These are phyloP conservation scores for Diaporthe longicolla DNA, from an alignment of 2,329 filamentous ascomycete species.

Conservation along the genomic window DNA sequence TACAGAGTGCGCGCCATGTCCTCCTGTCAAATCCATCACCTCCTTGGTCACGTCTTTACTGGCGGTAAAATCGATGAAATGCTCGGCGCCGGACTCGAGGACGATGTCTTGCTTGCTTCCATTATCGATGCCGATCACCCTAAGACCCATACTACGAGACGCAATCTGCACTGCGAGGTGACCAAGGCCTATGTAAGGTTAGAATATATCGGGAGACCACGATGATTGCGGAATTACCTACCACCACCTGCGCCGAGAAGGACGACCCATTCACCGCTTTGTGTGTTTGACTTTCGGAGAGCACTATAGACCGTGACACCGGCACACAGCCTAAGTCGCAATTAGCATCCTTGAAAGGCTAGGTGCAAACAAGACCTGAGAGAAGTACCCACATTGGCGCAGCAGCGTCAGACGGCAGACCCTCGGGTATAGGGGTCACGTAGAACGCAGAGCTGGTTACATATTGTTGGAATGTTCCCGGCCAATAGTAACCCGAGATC, in stretches of 20 bases:
- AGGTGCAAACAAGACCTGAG: too few species aligned
- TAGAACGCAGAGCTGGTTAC: conserved; percentile 74
- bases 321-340: conserved; percentile 31
- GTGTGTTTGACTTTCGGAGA: conserved; percentile 71
- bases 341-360: neutral
- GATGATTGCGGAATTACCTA: conserved; percentile 67
- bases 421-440: conserved; percentile 78
- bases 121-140: conserved; percentile 42
- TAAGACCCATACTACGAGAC: conserved; percentile 39
- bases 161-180: conserved; percentile 40
- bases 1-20: conserved; percentile 72
- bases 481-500: conserved; percentile 76
- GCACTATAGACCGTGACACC: conserved; percentile 78
- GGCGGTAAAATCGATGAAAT: conserved; percentile 73
- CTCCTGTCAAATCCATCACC: conserved; percentile 69
- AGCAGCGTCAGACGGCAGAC: conserved; percentile 69
- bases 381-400: conserved; percentile 67
- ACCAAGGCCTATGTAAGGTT: conserved; percentile 32
- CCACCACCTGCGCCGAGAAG: conserved; percentile 74
- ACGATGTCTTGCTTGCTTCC: conserved; percentile 43
- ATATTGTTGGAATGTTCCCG: conserved; percentile 82
- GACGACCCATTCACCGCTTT: conserved; percentile 72
- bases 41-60: conserved; percentile 58
- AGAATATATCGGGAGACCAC: conserved; percentile 67
- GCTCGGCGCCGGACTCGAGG: conserved; percentile 71